phyloP scores from a whole-genome alignment of 2,329 filamentous ascomycete genomes.

The Bimuria novae-zelandiae region DNA sequence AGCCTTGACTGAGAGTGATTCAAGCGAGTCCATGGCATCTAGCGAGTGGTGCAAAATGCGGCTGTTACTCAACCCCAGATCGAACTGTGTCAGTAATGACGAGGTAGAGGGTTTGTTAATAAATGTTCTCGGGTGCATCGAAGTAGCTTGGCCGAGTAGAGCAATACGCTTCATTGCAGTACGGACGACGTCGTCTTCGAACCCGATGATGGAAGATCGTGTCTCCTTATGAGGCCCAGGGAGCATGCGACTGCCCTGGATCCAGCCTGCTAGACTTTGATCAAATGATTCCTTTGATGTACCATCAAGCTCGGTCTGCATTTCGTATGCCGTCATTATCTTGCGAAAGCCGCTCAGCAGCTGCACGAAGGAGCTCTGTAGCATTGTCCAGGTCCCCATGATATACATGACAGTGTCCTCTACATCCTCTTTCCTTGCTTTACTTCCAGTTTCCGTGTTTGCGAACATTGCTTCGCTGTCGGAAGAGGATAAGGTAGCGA shows the following conservation, averaged over 20 bases:
- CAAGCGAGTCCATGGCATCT: constrained; percentile 19
- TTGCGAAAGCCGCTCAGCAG: constrained; percentile 13
- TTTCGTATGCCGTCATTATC: constrained; percentile 12
- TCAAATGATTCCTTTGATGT: constrained; percentile 9
- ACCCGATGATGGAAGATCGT: background rate
- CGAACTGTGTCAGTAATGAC: background rate
- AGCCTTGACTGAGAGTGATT: constrained; percentile 20
- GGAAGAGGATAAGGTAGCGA: background rate
- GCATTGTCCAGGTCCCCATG: constrained; percentile 22
- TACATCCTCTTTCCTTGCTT: constrained; percentile 15
- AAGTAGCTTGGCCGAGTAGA: constrained; percentile 3
- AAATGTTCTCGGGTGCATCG: background rate
- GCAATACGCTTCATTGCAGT: constrained; percentile 16
- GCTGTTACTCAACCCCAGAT: background rate
- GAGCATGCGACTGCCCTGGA: constrained; percentile 16
- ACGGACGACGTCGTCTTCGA: constrained; percentile 11
- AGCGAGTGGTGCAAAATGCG: background rate
- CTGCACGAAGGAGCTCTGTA: constrained; percentile 24
- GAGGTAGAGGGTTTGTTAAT: too few relatives aligned
- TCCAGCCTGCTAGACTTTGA: constrained; percentile 12
- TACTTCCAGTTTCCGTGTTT: constrained; percentile 12
- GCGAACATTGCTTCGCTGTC: constrained; percentile 7
- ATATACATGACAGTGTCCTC: constrained; percentile 27
- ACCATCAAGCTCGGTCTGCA: too few relatives aligned
- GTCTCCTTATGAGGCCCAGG: constrained; percentile 1